phyloP scores from a whole-genome alignment of 208 protist species.

The Leishmania gerbilli region DNA sequence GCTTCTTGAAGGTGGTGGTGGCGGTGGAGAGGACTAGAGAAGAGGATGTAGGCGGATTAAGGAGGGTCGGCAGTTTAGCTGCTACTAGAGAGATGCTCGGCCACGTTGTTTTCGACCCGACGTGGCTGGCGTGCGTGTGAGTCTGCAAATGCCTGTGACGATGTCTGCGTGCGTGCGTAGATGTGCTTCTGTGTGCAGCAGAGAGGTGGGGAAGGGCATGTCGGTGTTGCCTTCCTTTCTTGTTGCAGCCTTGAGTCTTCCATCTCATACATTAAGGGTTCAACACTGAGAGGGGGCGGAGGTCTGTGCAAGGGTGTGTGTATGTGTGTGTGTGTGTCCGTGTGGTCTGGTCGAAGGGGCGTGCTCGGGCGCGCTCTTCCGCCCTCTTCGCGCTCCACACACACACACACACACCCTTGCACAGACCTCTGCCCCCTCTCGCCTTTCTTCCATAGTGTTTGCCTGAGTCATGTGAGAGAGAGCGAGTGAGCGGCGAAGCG shows the following conservation, averaged over 20 bases:
- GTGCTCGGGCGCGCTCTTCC: background rate
- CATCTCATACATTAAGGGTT: conserved; percentile 87
- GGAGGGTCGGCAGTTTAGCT: background rate
- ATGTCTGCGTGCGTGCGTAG: background rate
- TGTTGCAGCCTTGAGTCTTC: background rate
- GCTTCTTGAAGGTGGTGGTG: background rate
- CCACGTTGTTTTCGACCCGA: background rate
- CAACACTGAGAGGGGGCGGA: conserved; percentile 18
- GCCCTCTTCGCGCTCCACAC: background rate
- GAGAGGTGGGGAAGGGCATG: background rate
- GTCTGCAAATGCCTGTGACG: background rate
- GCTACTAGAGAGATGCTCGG: background rate
- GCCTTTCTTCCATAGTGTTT: conserved; percentile 45
- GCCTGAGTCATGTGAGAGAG: conserved; percentile 92
- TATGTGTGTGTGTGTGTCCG: conserved; percentile 11
- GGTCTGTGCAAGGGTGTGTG: background rate
- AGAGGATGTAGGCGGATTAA: background rate
- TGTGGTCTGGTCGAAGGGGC: background rate
- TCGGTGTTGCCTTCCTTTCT: background rate
- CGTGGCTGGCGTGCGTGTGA: background rate
- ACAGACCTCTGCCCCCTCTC: background rate
- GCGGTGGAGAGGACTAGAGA: background rate
- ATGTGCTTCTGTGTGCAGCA: background rate
- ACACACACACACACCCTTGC: background rate
- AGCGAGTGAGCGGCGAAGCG: conserved; percentile 10